These are phyloP conservation scores for Myriosclerotinia duriaeana DNA, from an alignment of 2,329 filamentous ascomycete genomes.

Conservation along the genomic window DNA sequence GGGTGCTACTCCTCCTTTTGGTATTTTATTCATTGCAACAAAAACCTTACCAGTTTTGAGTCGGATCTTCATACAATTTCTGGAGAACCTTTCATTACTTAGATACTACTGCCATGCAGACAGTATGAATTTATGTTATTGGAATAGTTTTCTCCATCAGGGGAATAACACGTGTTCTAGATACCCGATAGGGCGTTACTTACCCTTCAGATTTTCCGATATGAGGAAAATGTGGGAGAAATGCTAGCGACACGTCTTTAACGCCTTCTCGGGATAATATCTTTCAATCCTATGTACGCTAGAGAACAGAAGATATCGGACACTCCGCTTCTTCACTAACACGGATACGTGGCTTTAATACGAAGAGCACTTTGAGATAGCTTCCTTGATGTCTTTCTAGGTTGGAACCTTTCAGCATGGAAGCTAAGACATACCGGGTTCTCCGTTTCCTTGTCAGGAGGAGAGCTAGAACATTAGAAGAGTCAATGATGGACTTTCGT, in stretches of 20 bases:
- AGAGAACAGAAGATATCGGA: no score
- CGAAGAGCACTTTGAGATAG: accelerated
- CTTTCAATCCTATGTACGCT: background rate
- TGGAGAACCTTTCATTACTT: background rate
- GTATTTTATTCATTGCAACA: background rate
- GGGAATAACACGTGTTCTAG: background rate
- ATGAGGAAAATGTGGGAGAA: background rate
- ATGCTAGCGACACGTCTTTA: background rate
- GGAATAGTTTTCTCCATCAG: background rate
- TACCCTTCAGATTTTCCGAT: background rate
- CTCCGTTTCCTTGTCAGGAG: background rate
- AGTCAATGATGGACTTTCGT: background rate
- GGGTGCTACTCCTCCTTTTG: background rate
- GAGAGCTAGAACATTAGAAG: background rate
- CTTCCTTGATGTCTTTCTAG: background rate
- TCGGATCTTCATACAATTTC: background rate
- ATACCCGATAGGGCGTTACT: background rate
- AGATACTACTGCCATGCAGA: background rate
- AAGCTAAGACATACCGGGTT: background rate
- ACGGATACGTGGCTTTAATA: background rate
- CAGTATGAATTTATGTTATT: background rate
- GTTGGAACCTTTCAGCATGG: background rate
- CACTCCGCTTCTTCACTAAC: no score
- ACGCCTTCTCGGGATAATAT: background rate
- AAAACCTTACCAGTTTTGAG: background rate